Base-by-base conservation (phyloP, 768 basidiomycete genomes). In the Leccinum rimulosum region DNA sequence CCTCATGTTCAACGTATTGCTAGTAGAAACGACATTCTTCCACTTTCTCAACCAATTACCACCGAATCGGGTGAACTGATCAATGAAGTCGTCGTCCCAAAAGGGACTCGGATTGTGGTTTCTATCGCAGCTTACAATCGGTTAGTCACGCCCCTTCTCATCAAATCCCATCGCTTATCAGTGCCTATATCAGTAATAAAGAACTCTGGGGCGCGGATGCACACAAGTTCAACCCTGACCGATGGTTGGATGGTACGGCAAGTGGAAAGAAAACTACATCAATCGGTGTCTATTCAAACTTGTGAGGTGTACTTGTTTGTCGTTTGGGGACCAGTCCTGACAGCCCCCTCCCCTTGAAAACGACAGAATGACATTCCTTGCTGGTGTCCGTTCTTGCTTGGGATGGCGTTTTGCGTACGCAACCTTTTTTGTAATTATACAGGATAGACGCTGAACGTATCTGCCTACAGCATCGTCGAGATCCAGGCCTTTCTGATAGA, bases 101-200 rank as follows among this genome's bases (percentile, higher is more conserved):
- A 81, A 60, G 82, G 83, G 7, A 79, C 77, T 35, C 80, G 80
- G 52, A 71, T 86, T 9, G 74, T 84, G 30, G 66, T 79, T 6
- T 85, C 84, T 7, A 79, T 84, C 33, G 78, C 79, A 22, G 82
- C 76, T 3, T 85, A 85, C 60, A 81, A 86, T 60, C 78, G 83
- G 85, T 82, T 7, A 9, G 50, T 36, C 40, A 19, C 38, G 8
- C 35, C 19, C 22, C 28, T 35, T 15, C 17, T 19, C 14, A 33
- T 17, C n/a, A 22, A 11, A 30, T 35, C 15, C 1, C 22, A 11
- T 50, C 27, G 47, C 49, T 59, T 17, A 58, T 55, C 19, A 25
- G 6, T 11, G 17, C 25, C 30, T 6, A 28, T 4, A 54, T 53
- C 52, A 74, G 72, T 33, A 62, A 66, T 54, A 63, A 60, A 30